A percentile compares a stretch with the other conserved stretches of the same genome.
phyloP scores from a whole-genome alignment of 441 rosid genomes.

The Cnidoscolus chayamansa region DNA sequence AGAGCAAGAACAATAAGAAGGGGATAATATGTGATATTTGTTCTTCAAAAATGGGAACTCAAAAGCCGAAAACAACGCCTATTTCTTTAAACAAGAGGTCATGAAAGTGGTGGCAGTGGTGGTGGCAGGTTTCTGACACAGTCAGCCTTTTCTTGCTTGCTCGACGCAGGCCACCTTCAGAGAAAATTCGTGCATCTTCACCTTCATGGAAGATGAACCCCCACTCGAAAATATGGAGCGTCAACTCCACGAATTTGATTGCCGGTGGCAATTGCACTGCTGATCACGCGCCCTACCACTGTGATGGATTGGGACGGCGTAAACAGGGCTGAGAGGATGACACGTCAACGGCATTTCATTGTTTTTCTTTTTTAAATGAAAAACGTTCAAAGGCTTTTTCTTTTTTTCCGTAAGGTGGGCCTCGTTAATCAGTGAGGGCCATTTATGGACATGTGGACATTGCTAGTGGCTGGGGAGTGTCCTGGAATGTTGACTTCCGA shows the following conservation, averaged over 20 bases:
- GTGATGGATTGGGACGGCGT: constrained; percentile 14
- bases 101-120: constrained; percentile 32
- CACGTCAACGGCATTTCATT: constrained; percentile 14
- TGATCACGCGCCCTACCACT: constrained; percentile 23
- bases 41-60: neutral
- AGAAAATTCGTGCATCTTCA: constrained; percentile 12
- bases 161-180: constrained; percentile 22
- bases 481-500: neutral
- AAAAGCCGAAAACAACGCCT: constrained; percentile 11
- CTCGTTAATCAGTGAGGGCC: constrained; percentile 8
- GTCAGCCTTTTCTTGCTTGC: constrained; percentile 26
- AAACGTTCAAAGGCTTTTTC: too few relatives aligned
- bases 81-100: constrained; percentile 7
- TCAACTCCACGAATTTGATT: neutral
- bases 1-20: neutral
- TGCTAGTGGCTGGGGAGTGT: neutral
- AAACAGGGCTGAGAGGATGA: neutral
- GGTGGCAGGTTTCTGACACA: constrained; percentile 36
- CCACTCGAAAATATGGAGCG: constrained; percentile 10
- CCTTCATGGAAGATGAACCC: neutral
- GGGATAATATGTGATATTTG: neutral
- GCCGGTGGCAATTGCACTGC: too few relatives aligned
- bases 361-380: too few relatives aligned
- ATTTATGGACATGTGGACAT: neutral
- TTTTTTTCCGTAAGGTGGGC: constrained; percentile 2